phyloP scores from a whole-genome alignment of 306 rosid genomes.

The Arachis stenosperma region DNA sequence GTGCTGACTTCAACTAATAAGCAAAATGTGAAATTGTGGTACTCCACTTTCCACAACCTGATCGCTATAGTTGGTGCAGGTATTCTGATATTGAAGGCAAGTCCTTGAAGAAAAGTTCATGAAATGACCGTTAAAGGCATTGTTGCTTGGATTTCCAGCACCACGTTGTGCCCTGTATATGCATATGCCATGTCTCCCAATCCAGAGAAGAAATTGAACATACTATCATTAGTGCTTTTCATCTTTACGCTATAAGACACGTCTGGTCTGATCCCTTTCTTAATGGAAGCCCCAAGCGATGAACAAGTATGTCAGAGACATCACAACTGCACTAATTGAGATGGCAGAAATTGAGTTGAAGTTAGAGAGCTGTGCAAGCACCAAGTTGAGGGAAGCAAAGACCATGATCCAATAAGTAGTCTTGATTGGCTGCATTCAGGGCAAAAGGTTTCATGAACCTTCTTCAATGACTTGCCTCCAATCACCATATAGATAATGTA shows the following conservation, averaged over 20 bases:
- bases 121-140: slow-evolving; percentile 66
- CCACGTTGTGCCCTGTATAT: slow-evolving; percentile 86
- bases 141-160: slow-evolving; percentile 90
- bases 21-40: too few relatives aligned
- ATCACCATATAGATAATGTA: slow-evolving; percentile 77
- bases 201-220: slow-evolving; percentile 58
- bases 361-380: slow-evolving; percentile 73
- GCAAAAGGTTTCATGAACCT: slow-evolving; percentile 60
- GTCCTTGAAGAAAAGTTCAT: too few relatives aligned
- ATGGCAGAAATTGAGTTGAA: slow-evolving; percentile 65
- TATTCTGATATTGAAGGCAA: too few relatives aligned
- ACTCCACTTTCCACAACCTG: too few relatives aligned
- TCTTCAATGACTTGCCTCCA: slow-evolving; percentile 75
- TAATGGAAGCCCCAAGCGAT: slow-evolving; percentile 67
- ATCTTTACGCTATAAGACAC: slow-evolving; percentile 46
- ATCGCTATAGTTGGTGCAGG: too few relatives aligned
- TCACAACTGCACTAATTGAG: slow-evolving; percentile 33
- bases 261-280: slow-evolving; percentile 48
- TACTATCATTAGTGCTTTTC: background rate
- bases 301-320: slow-evolving; percentile 50
- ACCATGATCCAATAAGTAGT: slow-evolving; percentile 61
- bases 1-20: too few relatives aligned
- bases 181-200: slow-evolving; percentile 93
- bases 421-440: slow-evolving; percentile 45
- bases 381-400: slow-evolving; percentile 65